Evolutionary conservation across 139 green algal genomes (phyloP), one percentile per base, ranked within the genome.

Genomic region (Chlorella sorokiniana): DNA sequence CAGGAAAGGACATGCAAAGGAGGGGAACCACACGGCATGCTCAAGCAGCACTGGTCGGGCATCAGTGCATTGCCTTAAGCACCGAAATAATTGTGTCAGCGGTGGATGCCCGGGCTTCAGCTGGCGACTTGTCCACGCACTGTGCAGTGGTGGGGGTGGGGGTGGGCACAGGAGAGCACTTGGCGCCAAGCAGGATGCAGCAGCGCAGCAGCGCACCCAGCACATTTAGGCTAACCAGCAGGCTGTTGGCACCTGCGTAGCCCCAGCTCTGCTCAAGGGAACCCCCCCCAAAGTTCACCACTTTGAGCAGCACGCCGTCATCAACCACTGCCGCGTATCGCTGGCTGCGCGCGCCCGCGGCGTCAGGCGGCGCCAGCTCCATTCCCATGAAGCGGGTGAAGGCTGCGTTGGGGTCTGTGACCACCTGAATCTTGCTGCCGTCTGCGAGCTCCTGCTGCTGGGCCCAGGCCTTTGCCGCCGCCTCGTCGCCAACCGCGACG

Each of bases 231-330:
- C 10, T 22, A 25, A 59, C 48, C 16, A 59, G 48, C 14, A 11
- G 48, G 48, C 48, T 59, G 16, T 59, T 59, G 48, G 16, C 48
- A 59, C 14, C 16, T 59, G 14, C 16, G 11, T 59, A 25, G 48
- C 16, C 48, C 48, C 48, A 59, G 23, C 56, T 65, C n/a, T n/a
- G n/a, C n/a, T n/a, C n/a, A n/a, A n/a, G n/a, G n/a, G n/a, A n/a
- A n/a, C n/a, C n/a, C n/a, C n/a, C n/a, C n/a, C n/a, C n/a, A n/a
- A n/a, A n/a, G n/a, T n/a, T 42, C 73, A 90, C 76, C 81, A 91
- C n/a, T 76, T 91, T 91, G 22, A 89, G 56, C 23, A 91, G 69
- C 18, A 88, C 78, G 64, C 87, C 87, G 72, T 88, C 70, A 1
- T 91, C 84, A 20, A 89, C 45, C 27, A 86, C 25, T 1, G 84